Evolutionary conservation across 768 basidiomycete genomes (phyloP), one percentile per base, ranked within the genome.

Genomic region (Trametopsis cervina): DNA sequence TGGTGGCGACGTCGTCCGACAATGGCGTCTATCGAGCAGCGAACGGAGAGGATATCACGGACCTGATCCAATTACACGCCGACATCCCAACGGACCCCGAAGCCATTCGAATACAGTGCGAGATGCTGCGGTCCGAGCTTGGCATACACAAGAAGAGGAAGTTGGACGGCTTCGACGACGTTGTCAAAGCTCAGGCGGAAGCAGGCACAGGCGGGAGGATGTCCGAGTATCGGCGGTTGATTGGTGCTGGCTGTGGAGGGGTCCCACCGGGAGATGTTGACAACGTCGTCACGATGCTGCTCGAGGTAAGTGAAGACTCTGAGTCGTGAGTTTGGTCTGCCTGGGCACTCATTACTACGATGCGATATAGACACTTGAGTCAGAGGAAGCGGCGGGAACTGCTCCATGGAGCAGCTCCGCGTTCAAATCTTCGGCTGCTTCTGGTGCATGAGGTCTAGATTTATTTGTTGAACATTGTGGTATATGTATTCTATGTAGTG

Each of bases 161-260:
- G 61, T 78, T 79, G 56, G 73, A 72, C 11, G 71, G 80, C 51
- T 91, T 96, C 56, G 83, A 85, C 42, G 78, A 80, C 49, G 72
- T 89, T 54, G 87, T 87, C 10, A 76, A 73, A 24, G 84, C 88
- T 66, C 88, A 93, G 62, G 85, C 89, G 17, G 90, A 94, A 65
- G 83, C 88, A 0, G 94, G 94, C 4, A 96, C 93, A 0, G 82
- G 85, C 24, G 89, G 88, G 35, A 75, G 83, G 53, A 94, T 98
- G 82, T 74, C 77, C 4, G 87, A 94, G 55, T 99, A 97, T 63
- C 72, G 93, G 56, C 74, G 84, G 53, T 65, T 99, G 44, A 93
- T 99, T 57, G 85, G 86, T 25, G 83, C 90, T 13, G 93, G 90
- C 0, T 95, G 90, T 67, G 91, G 91, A 20, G 87, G 89, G 0